Evolutionary conservation across 2,329 filamentous ascomycete species (phyloP), one percentile per base, ranked within the genome.

Genomic region (Geosmithia flava): DNA sequence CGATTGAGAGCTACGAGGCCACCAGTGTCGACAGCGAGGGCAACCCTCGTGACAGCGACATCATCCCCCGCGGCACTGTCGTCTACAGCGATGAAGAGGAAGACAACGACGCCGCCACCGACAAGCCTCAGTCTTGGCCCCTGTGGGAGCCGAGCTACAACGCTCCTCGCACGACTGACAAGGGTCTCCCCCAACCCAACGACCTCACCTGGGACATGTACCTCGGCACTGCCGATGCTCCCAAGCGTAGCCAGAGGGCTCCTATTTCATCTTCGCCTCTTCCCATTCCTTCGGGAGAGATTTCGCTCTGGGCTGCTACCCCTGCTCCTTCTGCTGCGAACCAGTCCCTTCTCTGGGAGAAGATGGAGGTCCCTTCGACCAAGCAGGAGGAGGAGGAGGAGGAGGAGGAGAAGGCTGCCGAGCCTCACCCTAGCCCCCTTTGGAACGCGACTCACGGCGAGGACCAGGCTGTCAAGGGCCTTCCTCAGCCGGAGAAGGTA

Each of bases 401-500:
- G 29, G 29, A 30, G 15, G 33, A 37, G 33, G 13, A 37, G 11
- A 37, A 13, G 33, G 33, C 33, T 37, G 3, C 33, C 33, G 11
- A 37, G 6, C 13, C 33, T 37, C 33, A 11, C 6, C 6, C 33
- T 13, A 11, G 33, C 13, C 33, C 15, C 33, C 10, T 37, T 3
- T 37, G 33, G 33, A 16, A 37, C 33, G 33, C 33, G 10, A 11
- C 11, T 37, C 33, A 37, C 15, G 33, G 11, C 13, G 15, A 37
- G 33, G 11, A 7, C 11, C 33, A 37, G 33, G 15, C 5, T 7
- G 10, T 16, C 33, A 37, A 13, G 33, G 33, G 33, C 13, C 33
- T 37, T 11, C 15, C 33, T 5, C 33, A 37, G 33, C 33, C 33
- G 15, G 33, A 63, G 39, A 54, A 58, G 39, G 50, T 54, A n/a